These are phyloP conservation scores for Lentinula novae-zelandiae DNA, from an alignment of 1,284 basidiomycete species.

Conservation along the genomic window DNA sequence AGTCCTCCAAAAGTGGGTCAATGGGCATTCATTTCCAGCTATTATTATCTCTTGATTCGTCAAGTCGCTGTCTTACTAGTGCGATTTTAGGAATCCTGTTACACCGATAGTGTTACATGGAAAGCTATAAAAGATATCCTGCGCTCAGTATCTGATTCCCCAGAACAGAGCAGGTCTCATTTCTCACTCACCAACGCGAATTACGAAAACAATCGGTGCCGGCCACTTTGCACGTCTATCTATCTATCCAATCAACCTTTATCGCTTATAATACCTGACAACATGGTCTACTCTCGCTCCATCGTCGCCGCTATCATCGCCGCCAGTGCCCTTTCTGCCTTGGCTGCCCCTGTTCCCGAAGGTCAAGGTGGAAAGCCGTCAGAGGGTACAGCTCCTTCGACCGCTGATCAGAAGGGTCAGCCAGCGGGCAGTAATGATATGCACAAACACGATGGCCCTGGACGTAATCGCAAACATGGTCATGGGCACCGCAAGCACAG, in stretches of 20 bases:
- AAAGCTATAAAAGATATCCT: background rate
- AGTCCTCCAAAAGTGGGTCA: background rate
- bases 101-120: background rate
- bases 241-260: background rate
- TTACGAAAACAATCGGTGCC: background rate
- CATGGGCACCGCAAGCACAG: background rate
- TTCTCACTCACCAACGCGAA: background rate
- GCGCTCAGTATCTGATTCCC: background rate
- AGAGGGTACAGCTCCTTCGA: background rate
- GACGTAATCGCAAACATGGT: background rate
- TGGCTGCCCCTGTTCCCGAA: background rate
- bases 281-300: background rate
- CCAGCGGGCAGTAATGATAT: background rate
- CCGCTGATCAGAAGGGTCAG: background rate
- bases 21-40: background rate
- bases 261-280: background rate
- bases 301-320: background rate
- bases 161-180: constrained; percentile 2
- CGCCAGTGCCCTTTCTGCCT: background rate
- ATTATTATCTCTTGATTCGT: background rate
- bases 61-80: background rate
- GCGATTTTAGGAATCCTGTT: background rate
- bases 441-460: background rate
- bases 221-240: background rate
- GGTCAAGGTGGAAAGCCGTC: background rate